A percentile compares a stretch with the other conserved stretches of the same genome.
These are phyloP conservation scores for Agarophyton chilense DNA, from an alignment of 23 red algal species.

Conservation along the genomic window DNA sequence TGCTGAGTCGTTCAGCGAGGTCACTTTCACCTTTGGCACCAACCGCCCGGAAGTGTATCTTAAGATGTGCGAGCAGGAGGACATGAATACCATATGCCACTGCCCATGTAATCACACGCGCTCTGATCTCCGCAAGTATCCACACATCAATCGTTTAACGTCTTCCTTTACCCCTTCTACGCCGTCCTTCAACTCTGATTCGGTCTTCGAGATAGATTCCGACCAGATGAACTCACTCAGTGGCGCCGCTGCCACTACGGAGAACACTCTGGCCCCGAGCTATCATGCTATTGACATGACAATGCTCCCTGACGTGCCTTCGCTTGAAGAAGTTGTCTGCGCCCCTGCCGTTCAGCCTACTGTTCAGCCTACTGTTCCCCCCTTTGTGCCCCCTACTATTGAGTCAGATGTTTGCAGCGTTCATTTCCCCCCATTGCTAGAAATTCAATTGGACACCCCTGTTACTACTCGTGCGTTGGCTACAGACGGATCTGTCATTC, in stretches of 20 bases:
- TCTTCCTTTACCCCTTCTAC: background rate
- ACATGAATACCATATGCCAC: constrained; percentile 3
- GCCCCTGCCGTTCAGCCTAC: no score
- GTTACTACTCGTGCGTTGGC: background rate
- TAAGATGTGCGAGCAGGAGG: background rate
- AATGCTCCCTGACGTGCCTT: background rate
- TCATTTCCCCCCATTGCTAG: no score
- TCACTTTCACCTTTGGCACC: constrained; percentile 25
- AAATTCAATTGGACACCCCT: background rate
- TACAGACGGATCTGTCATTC: background rate
- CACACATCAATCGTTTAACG: background rate
- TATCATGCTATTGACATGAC: constrained; percentile 6
- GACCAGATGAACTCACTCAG: background rate
- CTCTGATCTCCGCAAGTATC: background rate
- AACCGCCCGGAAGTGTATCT: constrained; percentile 31
- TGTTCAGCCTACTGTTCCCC: no score
- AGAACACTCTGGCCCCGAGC: background rate
- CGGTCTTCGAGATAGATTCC: background rate
- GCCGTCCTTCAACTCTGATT: background rate
- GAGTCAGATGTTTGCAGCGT: background rate
- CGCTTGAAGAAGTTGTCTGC: background rate
- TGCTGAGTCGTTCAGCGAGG: background rate
- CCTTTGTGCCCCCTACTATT: no score
- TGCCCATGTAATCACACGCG: background rate
- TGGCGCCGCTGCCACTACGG: background rate